Evolutionary conservation across 2,329 filamentous ascomycete species (phyloP), one percentile per base, ranked within the genome.

Genomic region (Paraphaeosphaeria minitans): DNA sequence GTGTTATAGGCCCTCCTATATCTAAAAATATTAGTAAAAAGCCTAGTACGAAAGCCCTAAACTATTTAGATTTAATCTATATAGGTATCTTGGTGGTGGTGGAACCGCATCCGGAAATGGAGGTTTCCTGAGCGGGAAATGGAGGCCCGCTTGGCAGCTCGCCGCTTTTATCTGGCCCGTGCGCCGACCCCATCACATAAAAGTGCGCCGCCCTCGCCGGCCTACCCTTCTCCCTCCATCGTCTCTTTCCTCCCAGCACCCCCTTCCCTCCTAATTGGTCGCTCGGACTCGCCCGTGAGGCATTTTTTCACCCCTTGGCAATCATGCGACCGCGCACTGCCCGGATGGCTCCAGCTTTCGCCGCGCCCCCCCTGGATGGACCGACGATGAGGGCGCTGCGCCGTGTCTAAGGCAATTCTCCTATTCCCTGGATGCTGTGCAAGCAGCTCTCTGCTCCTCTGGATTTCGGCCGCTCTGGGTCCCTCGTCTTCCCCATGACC

Each of bases 111-210:
- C 39, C 22, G 58, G 61, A 62, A 67, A 63, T 65, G 37, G 59
- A 60, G 5, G 61, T 58, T 65, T 60, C 58, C 43, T 31, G 53
- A 64, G 59, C 53, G 35, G 65, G 48, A 67, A 67, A 65, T 58
- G 19, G 57, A 65, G 0, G 56, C 60, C 62, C 48, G 19, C 64
- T 66, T 68, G 33, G 64, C 55, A 22, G n/a, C 57, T 63, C 51
- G 58, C 65, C 41, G 56, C 64, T 66, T 66, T 68, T 68, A 65
- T 64, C 29, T 62, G 53, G 65, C 58, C 64, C 48, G 56, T 68
- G 58, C 62, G 51, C 59, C 45, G 41, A 66, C 62, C 54, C 39
- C 55, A 65, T 59, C 45, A 60, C 47, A 64, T 68, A 68, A 53
- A 68, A 68, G 47, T 55, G 57, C 47, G 51, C 57, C 43, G 8